Evolutionary conservation across 2,329 filamentous ascomycete genomes (phyloP).

Genomic region (Fusarium sp.): DNA sequence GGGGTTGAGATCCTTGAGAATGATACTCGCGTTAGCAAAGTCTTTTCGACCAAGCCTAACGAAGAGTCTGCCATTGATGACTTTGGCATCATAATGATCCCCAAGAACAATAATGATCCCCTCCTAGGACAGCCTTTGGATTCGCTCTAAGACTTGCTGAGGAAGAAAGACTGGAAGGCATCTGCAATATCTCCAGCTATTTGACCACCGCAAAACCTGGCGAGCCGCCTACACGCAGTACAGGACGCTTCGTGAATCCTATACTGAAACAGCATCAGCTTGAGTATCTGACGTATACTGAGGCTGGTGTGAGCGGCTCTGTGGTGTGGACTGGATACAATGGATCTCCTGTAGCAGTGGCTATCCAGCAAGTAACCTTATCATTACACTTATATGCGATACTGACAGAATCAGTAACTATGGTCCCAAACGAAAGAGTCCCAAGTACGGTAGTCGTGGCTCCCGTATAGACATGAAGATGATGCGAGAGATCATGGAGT

Average conservation of each 20-base stretch:
- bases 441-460: neutral
- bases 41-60: neutral
- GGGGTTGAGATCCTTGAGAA: neutral
- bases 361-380: neutral
- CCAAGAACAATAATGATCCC: neutral
- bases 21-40: neutral
- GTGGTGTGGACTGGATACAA: neutral
- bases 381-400: rapidly evolving
- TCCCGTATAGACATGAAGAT: neutral
- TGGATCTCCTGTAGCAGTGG: neutral
- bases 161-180: neutral
- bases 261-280: neutral
- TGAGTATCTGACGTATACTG: neutral
- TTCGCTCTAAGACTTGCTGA: neutral
- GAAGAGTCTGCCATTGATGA: neutral
- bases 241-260: neutral
- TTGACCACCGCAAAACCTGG: neutral
- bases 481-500: neutral
- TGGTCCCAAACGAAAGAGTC: neutral
- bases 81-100: neutral
- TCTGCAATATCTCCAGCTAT: neutral
- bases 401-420: neutral
- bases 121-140: neutral
- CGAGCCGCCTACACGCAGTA: neutral
- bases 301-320: neutral